phyloP scores from a whole-genome alignment of 148 eudicot genomes.

The Silene latifolia region DNA sequence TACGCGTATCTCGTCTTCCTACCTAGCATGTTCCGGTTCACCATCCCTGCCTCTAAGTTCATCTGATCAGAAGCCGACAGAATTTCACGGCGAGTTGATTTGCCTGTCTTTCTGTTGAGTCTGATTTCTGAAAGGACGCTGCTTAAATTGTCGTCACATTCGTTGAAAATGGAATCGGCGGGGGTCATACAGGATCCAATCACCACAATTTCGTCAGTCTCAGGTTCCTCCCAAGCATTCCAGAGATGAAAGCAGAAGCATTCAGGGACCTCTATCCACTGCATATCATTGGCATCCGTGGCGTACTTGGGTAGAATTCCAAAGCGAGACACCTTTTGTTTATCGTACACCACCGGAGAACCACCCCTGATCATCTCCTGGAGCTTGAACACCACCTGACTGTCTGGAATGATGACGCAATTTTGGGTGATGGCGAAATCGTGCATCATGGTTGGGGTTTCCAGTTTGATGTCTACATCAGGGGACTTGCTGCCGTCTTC shows the following conservation, averaged over 20 bases:
- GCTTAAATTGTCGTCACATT: slow-evolving; percentile 50
- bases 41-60: slow-evolving; percentile 89
- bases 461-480: slow-evolving; percentile 57
- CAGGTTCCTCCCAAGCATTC: slow-evolving; percentile 91
- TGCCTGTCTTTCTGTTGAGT: slow-evolving; percentile 60
- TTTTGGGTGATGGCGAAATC: slow-evolving; percentile 82
- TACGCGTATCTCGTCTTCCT: slow-evolving; percentile 66
- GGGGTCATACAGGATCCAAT: slow-evolving; percentile 96
- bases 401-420: slow-evolving; percentile 61
- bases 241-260: slow-evolving; percentile 92
- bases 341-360: slow-evolving; percentile 69
- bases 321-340: slow-evolving; percentile 51
- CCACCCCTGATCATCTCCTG: slow-evolving; percentile 82
- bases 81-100: slow-evolving; percentile 47
- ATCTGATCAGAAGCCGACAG: slow-evolving; percentile 39
- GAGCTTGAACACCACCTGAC: slow-evolving; percentile 76
- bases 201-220: slow-evolving; percentile 69
- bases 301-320: slow-evolving; percentile 63
- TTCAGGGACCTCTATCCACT: slow-evolving; percentile 72
- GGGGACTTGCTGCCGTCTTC: slow-evolving; percentile 46
- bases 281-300: slow-evolving; percentile 29
- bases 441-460: slow-evolving; percentile 75
- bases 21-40: slow-evolving; percentile 63
- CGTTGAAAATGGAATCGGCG: slow-evolving; percentile 80
- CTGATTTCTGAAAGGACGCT: slow-evolving; percentile 74